A percentile compares a stretch with the other conserved stretches of the same genome.
Evolutionary conservation across 331 rosid genomes (phyloP).

Genomic region (Malus hybrid): DNA sequence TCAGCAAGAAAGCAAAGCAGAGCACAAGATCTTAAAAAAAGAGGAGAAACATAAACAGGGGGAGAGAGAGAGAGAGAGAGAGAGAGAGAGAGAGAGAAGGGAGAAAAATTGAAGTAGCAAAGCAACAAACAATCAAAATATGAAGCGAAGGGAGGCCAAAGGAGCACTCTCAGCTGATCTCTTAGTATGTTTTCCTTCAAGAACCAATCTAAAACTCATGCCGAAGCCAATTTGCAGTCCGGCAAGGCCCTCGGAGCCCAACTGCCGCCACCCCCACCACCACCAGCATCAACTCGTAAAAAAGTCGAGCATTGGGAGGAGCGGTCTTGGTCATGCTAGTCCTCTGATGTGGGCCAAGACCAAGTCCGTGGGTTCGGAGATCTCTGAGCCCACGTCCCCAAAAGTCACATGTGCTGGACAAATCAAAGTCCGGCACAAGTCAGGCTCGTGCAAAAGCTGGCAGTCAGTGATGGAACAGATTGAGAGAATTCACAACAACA

Average conservation of each 20-base stretch:
- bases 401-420: slow-evolving; percentile 98
- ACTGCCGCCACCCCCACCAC: background rate
- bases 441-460: slow-evolving; percentile 62
- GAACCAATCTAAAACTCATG: slow-evolving; percentile 59
- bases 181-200: slow-evolving; percentile 73
- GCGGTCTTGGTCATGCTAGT: slow-evolving; percentile 42
- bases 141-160: slow-evolving; percentile 57
- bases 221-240: slow-evolving; percentile 92
- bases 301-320: slow-evolving; percentile 35
- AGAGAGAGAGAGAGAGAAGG: no score
- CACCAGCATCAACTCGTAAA: slow-evolving; percentile 21
- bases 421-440: slow-evolving; percentile 70
- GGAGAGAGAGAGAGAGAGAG: no score
- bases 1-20: background rate
- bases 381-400: slow-evolving; percentile 82
- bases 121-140: background rate
- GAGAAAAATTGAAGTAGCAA: no score
- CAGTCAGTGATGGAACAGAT: slow-evolving; percentile 92
- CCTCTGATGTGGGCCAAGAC: slow-evolving; percentile 67
- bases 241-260: slow-evolving; percentile 43
- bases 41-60: no score
- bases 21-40: slow-evolving; percentile 26
- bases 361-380: slow-evolving; percentile 52
- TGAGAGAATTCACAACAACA: slow-evolving; percentile 62
- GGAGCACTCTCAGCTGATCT: slow-evolving; percentile 61